Base-by-base conservation (phyloP, 352 stramenopile genomes). In the Phytopythium sindhum region DNA sequence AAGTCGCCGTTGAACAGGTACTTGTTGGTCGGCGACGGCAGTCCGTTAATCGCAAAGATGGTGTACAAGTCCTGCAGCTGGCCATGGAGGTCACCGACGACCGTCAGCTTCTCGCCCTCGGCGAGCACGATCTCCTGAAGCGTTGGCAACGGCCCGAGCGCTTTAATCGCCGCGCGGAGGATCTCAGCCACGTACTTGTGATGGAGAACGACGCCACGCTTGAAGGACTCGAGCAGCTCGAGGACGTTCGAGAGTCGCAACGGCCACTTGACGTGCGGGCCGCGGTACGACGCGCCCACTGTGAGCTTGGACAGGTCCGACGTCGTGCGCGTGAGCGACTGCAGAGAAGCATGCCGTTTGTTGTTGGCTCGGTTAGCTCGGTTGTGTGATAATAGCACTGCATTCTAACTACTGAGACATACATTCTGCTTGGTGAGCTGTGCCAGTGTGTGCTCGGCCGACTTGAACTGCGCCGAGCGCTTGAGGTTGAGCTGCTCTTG, bases 1-100 rank as follows among this genome's bases (percentile, higher is more conserved):
- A 98, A 98, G 67, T 98, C 96, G 0, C 96, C 96, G 71, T 98
- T 99, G 77, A 99, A 98, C 1, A 99, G 70, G 70, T 98, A 98
- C 67, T 91, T 91, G 74, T 98, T 98, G n/a, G 86, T 91, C 12
- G 56, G 50, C 12, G 78, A 91, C 9, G 96, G 96, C 41, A 97
- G 65, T 0, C 93, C 93, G 64, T 97, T 97, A 65, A 97, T 89
- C 15, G 82, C 97, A 53, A 99, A 98, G 54, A 98, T 98, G 9
- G 91, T 92, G 59, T 96, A 97, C 2, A 99, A 76, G 63, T 99
- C 96, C 44, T 97, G 86, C 21, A 98, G 70, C 67, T 98, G 94
- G n/a, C 94, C 94, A 68, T 98, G 94, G 26, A 98, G 80, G 75
- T 98, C 94, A 8, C 94, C 94, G 4, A 98, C 75, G 41, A 98